phyloP scores from a whole-genome alignment of 305 asterid species.

The Solanum chacoense region DNA sequence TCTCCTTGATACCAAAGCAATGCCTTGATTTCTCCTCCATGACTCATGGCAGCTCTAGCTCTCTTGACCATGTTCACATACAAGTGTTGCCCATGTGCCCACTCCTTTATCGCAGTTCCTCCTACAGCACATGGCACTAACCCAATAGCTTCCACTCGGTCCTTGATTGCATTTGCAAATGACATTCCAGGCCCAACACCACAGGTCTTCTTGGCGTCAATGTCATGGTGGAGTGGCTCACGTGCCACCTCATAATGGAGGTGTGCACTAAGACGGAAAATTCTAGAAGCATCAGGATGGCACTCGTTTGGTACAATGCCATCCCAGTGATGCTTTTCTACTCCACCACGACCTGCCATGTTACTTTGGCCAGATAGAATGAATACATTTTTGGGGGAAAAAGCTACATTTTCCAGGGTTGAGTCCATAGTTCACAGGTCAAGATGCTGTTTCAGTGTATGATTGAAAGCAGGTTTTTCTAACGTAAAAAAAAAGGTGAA shows the following conservation, averaged over 20 bases:
- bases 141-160: conserved; percentile 37
- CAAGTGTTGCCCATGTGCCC: conserved; percentile 64
- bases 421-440: neutral
- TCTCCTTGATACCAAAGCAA: conserved; percentile 95
- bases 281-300: conserved; percentile 36
- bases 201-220: conserved; percentile 66
- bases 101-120: conserved; percentile 78
- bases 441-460: neutral
- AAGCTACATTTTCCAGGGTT: conserved; percentile 13
- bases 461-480: neutral
- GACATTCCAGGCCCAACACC: conserved; percentile 92
- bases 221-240: conserved; percentile 79
- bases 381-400: conserved; percentile 41
- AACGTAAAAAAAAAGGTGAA: neutral
- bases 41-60: conserved; percentile 31
- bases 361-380: conserved; percentile 91
- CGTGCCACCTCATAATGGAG: conserved; percentile 67
- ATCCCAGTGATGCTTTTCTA: conserved; percentile 52
- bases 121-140: conserved; percentile 92
- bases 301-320: conserved; percentile 67
- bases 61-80: conserved; percentile 68
- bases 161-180: conserved; percentile 62
- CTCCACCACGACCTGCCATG: conserved; percentile 98
- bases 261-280: conserved; percentile 50
- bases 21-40: conserved; percentile 48